Evolutionary conservation across 371 early-diverging fungal genomes (phyloP), one percentile per base, ranked within the genome.

Genomic region (Coemansia linderi): DNA sequence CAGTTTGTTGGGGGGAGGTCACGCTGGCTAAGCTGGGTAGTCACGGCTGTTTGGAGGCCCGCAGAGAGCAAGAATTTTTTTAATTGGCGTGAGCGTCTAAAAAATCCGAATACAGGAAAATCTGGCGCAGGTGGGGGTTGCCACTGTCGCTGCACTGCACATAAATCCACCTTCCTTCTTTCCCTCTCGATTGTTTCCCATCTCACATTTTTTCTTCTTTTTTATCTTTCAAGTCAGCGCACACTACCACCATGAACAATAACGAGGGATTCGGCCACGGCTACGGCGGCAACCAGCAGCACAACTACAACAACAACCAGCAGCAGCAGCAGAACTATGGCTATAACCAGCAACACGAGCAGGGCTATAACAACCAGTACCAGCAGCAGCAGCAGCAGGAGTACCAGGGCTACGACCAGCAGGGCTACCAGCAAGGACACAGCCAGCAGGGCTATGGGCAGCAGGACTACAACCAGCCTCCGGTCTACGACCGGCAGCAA

Each of bases 181-280:
- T 19, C 22, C 46, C 9, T 19, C 33, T 33, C 1, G 22, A 19
- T 46, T 27, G 31, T 31, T 17, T 13, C 4, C 33, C 29, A 38
- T 27, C 10, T 31, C 15, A 29, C 9, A 10, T 17, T 3, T 22
- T 22, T 44, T 58, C 24, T 36, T 61, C 8, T 39, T 13, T 24
- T n/a, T 39, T 54, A 12, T 13, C 36, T 43, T 57, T 54, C 33
- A 54, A 54, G 54, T 31, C 31, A 54, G 31, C 31, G 8, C 31
- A 29, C 52, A 9, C 19, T 27, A 27, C 29, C 31, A 15, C 33
- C 31, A 54, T 54, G 54, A 54, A 54, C 17, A 54, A 54, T 31
- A 54, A 29, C 59, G 67, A 43, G 24, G 40, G 65, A 57, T 72
- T 29, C 58, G 29, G 60, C 62, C 59, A 72, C 71, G 72, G 71